Conservation (phyloP, 2,329 filamentous ascomycete species). For the Colletotrichum navitas region DNA sequence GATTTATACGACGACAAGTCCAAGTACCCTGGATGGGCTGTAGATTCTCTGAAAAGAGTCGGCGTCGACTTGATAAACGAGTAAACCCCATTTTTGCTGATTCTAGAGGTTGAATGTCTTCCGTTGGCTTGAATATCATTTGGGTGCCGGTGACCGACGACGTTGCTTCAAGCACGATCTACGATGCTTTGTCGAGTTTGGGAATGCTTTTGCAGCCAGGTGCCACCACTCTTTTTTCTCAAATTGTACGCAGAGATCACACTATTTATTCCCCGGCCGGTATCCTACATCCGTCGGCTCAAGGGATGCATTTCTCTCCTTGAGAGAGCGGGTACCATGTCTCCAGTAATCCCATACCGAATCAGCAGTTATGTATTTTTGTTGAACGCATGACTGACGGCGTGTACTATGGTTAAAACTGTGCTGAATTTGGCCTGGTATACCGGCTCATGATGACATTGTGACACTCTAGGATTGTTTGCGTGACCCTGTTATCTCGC, state of each 20-base stretch:
- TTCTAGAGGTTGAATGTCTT: neutral
- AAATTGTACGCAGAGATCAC: neutral
- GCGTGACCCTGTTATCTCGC: too few species aligned
- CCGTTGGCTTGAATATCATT: neutral
- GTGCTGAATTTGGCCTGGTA: too few species aligned
- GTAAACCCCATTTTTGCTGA: slow-evolving; percentile 34
- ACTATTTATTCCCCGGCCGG: neutral
- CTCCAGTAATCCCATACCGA: neutral
- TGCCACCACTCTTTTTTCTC: neutral
- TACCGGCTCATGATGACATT: too few species aligned
- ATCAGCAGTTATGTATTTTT: neutral
- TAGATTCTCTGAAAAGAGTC: slow-evolving; percentile 82
- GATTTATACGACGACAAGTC: slow-evolving; percentile 72
- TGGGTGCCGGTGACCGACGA: neutral
- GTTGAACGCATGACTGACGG: neutral
- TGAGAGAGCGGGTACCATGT: neutral
- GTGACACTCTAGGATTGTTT: too few species aligned
- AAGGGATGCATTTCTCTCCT: neutral
- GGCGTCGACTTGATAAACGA: slow-evolving; percentile 76
- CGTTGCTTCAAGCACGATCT: neutral
- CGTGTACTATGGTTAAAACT: neutral
- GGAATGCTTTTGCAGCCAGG: neutral
- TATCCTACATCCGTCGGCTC: neutral
- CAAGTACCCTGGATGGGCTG: slow-evolving; percentile 86
- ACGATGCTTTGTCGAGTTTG: neutral